Base-by-base conservation (phyloP, 1,139 yeast genomes). In the Yamadazyma dendronema region DNA sequence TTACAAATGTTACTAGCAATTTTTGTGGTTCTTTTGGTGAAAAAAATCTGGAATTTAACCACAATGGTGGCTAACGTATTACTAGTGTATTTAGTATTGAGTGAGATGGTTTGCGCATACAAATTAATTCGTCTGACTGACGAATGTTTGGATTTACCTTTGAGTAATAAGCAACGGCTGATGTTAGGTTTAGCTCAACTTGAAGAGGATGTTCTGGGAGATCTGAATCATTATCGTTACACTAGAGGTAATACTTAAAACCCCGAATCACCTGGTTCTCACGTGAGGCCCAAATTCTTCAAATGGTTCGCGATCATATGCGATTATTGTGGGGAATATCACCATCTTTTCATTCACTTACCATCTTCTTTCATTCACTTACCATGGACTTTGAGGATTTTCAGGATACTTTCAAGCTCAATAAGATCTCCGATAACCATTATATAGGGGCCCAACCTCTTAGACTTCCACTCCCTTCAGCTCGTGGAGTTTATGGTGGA, bases 401-500 rank as follows among this genome's bases (percentile, higher is more conserved):
- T 42, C 74, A 69, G 47, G 73, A 68, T 38, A 70, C 68, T 1
- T 59, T 67, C 31, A 48, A 61, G 12, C 65, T 71, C n/a, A 45
- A 49, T 4, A 53, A 63, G 39, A 41, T 64, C 2, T 62, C 58
- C 35, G 65, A 60, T 2, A 41, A 43, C 23, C 55, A 53, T 16
- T 70, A 56, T 49, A 54, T 47, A 9, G 75, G 75, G 1, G 67
- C 60, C 1, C 64, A 65, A 40, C 69, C 72, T 2, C 54, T 71
- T 26, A 43, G 61, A 30, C 52, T 65, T 9, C 76, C 76, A 1
- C 41, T 67, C 8, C 61, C 65, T 2, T 75, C 77, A 1, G 87
- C 87, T 2, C 62, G 86, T 30, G 92, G 90, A 1, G 79, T 84
- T 2, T 85, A 83, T 61, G 95, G 95, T 1, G 95, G 95, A 3